Conservation (phyloP, 1,284 basidiomycete genomes). For the Agaricales sp. region DNA sequence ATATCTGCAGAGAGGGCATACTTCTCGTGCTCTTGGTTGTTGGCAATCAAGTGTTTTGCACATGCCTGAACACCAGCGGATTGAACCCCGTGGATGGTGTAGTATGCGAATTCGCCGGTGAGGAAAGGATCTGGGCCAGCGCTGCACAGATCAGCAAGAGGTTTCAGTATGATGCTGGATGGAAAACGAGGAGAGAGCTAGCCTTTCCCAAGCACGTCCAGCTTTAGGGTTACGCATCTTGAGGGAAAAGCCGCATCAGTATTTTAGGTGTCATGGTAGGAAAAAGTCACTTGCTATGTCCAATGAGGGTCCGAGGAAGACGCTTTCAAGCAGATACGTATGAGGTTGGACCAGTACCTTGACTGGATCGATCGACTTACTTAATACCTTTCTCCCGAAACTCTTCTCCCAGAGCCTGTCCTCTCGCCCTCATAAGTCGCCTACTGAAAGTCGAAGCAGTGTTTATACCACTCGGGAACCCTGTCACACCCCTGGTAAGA, state of each 20-base stretch:
- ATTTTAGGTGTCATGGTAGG: too few relatives aligned
- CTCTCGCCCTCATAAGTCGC: slow-evolving; percentile 49
- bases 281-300: too few relatives aligned
- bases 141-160: not conserved
- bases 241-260: not conserved
- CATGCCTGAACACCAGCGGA: slow-evolving; percentile 51
- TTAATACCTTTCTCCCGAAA: slow-evolving; percentile 68
- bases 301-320: too few relatives aligned
- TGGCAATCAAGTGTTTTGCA: slow-evolving; percentile 55
- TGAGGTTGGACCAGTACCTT: too few relatives aligned
- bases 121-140: slow-evolving; percentile 52
- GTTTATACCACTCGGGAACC: slow-evolving; percentile 46
- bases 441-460: slow-evolving; percentile 43
- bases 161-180: slow-evolving; percentile 40
- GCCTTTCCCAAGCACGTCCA: slow-evolving; percentile 58
- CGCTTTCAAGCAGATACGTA: too few relatives aligned
- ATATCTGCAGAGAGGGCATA: slow-evolving; percentile 29
- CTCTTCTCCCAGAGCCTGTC: slow-evolving; percentile 64
- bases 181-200: too few relatives aligned
- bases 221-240: slow-evolving; percentile 40
- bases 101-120: slow-evolving; percentile 50
- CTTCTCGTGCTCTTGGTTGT: slow-evolving; percentile 46
- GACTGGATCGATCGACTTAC: slow-evolving; percentile 21
- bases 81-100: slow-evolving; percentile 54
- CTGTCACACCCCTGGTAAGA: slow-evolving; percentile 38